Percentiles rank a stretch among this genome's conserved stretches.
These are phyloP conservation scores for Mycena filopes DNA, from an alignment of 768 basidiomycete genomes.

Conservation along the genomic window DNA sequence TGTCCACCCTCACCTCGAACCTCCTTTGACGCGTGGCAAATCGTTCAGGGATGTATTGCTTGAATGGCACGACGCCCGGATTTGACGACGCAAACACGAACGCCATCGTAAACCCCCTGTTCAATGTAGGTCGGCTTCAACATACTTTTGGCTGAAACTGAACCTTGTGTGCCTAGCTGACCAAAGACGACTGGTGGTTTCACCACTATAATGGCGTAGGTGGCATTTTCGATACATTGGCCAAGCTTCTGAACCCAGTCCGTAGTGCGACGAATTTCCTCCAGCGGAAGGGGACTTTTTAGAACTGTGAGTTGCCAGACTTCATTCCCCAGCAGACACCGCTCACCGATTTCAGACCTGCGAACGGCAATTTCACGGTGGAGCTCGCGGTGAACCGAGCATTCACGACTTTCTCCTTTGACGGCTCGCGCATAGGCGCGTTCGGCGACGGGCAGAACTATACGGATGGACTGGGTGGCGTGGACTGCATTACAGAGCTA, in stretches of 20 bases:
- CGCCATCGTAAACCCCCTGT: constrained; percentile 47
- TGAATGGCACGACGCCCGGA: constrained; percentile 46
- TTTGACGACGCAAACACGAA: constrained; percentile 45
- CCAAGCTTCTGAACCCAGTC: neutral
- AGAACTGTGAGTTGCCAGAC: constrained; percentile 46
- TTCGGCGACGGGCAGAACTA: constrained; percentile 51
- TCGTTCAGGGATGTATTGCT: constrained; percentile 47
- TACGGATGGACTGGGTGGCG: constrained; percentile 38
- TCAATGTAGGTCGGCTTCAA: constrained; percentile 37
- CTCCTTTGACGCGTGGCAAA: too few species aligned
- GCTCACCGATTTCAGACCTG: constrained; percentile 43
- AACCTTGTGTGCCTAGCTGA: constrained; percentile 38
- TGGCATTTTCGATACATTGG: neutral
- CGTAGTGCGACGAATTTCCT: constrained; percentile 60
- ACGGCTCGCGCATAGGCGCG: constrained; percentile 35
- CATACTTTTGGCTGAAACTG: neutral
- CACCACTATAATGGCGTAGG: constrained; percentile 51
- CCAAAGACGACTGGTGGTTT: constrained; percentile 53
- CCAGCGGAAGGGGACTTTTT: constrained; percentile 55
- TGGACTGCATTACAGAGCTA: constrained; percentile 47
- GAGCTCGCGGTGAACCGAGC: constrained; percentile 55
- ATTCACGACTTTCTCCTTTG: constrained; percentile 51
- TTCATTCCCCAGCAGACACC: neutral
- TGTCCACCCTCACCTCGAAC: neutral
- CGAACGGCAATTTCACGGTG: constrained; percentile 53